Evolutionary conservation across 768 basidiomycete genomes (phyloP).

Genomic region (Phanerodontia chrysosporium): DNA sequence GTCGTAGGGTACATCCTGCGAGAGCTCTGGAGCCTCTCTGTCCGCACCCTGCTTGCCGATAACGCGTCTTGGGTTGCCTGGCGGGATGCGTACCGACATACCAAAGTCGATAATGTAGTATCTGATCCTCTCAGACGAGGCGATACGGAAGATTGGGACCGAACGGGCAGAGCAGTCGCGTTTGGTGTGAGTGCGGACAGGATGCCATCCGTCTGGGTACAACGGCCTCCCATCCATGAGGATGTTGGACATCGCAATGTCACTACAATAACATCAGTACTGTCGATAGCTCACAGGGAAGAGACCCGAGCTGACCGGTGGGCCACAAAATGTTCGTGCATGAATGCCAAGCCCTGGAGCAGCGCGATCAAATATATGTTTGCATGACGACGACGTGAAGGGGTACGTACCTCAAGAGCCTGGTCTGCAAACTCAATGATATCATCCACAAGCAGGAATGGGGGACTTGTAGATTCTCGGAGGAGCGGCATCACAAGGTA

Average conservation of each 20-base stretch:
- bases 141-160: no score
- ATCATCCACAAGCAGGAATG: slow-evolving; percentile 15
- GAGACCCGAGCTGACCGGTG: no score
- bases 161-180: no score
- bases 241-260: slow-evolving; percentile 3
- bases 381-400: neutral
- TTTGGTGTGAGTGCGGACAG: slow-evolving; percentile 2
- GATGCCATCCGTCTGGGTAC: slow-evolving; percentile 14
- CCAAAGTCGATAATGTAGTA: slow-evolving; percentile 16
- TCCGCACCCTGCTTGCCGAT: slow-evolving; percentile 12
- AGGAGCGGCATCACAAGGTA: slow-evolving; percentile 20
- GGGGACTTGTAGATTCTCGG: slow-evolving; percentile 9
- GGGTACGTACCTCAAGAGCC: slow-evolving; percentile 14
- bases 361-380: no score
- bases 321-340: slow-evolving; percentile 18
- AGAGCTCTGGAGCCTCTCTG: slow-evolving; percentile 18
- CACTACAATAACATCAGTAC: no score
- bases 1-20: slow-evolving; percentile 16
- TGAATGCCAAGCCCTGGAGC: slow-evolving; percentile 16
- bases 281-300: no score
- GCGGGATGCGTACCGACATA: slow-evolving; percentile 9
- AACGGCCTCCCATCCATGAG: slow-evolving; percentile 13
- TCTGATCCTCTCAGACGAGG: no score
- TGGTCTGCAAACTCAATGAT: slow-evolving; percentile 23
- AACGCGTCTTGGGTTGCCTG: neutral